Evolutionary conservation across 2,329 filamentous ascomycete genomes (phyloP), one percentile per base, ranked within the genome.

Genomic region (Nigrospora oryzae): DNA sequence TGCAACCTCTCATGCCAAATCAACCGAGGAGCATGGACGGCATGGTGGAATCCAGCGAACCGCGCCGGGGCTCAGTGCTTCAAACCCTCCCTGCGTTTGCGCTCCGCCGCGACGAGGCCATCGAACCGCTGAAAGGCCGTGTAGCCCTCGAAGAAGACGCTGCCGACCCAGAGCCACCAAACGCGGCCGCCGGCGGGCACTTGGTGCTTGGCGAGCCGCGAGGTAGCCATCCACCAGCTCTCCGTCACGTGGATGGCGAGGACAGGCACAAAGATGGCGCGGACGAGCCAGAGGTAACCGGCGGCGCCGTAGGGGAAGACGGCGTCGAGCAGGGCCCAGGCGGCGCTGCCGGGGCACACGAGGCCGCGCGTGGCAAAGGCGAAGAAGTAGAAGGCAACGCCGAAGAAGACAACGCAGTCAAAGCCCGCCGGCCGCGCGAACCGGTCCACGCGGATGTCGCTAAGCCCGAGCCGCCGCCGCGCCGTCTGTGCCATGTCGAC

Each of bases 181-280:
- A 75, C 51, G n/a, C 37, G 38, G 7, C 63, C 64, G 8, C 70
- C 68, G 32, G 63, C 59, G 47, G 62, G 59, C 11, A 82, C 70
- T 7, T 71, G 70, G 51, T 74, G 69, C 57, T 59, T 72, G 44
- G 54, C 56, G 48, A 81, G 58, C 47, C 71, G 63, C 40, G 64
- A 68, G 36, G 58, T 62, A 50, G 75, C 72, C 53, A 83, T 67
- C 57, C 69, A 66, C 38, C 65, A 64, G n/a, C 72, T 65, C 68
- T 96, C 91, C 3, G 63, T 47, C 0, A 71, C 17, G 63, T 96
- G 91, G 12, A 88, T 74, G 0, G 57, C 68, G 1, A 88, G 4
- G 46, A 90, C 76, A 1, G 77, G 68, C 16, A 67, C 53, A 44
- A 84, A 67, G 36, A 91, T 66, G 13, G 66, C 59, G 40, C 74